Evolutionary conservation across 805 yeast genomes (phyloP).

Genomic region (Yarrowia sp.): DNA sequence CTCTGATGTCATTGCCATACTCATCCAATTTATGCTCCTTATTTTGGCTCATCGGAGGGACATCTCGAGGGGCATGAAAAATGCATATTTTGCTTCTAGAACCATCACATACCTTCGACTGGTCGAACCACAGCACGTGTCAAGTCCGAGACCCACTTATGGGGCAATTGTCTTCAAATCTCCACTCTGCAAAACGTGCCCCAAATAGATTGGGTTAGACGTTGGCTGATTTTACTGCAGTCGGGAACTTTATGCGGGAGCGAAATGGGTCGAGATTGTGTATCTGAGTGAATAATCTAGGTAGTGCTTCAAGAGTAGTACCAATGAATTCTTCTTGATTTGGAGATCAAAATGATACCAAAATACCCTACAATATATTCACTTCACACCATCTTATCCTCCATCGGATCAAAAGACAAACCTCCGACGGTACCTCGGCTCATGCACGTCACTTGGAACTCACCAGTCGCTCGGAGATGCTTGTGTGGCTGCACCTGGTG

Average conservation of each 20-base stretch:
- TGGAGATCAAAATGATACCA: no score
- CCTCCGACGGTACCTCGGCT: constrained; percentile 15
- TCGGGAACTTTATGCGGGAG: not conserved
- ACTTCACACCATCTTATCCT: no score
- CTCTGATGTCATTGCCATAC: no score
- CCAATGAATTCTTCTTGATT: not conserved
- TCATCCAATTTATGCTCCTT: no score
- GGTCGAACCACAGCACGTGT: not conserved
- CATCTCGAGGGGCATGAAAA: no score
- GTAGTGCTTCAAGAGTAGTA: no score
- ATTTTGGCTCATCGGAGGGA: no score
- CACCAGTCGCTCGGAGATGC: no score
- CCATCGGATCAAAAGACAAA: not conserved
- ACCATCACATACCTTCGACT: not conserved
- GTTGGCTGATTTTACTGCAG: not conserved
- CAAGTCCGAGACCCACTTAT: not conserved
- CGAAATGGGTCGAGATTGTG: no score
- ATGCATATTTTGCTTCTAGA: not conserved
- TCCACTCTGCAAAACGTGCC: no score
- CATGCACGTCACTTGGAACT: not conserved
- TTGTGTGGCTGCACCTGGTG: no score
- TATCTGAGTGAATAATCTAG: not conserved
- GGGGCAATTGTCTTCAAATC: not conserved
- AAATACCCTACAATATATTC: no score
- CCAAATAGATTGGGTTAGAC: not conserved